Conservation (phyloP, 345 rosid genomes). For the Syzygium aqueum region DNA sequence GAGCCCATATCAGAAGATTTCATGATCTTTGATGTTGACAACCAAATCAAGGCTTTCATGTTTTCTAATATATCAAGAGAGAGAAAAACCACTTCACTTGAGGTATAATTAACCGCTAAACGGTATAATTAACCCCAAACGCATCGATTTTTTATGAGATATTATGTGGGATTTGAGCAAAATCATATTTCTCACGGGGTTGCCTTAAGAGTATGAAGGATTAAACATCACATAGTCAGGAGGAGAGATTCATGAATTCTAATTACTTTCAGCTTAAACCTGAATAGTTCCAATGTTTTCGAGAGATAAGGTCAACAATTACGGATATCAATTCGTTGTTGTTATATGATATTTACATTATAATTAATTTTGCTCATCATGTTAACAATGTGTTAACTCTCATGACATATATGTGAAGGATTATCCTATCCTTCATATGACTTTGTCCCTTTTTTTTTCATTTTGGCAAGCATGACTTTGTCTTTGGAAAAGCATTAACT, state of each 20-base stretch:
- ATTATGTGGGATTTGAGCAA: background rate
- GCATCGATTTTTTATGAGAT: background rate
- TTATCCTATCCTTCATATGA: background rate
- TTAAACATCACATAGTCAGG: background rate
- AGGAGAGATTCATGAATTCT: background rate
- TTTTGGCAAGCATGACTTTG: background rate
- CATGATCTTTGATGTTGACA: background rate
- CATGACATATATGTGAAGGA: background rate
- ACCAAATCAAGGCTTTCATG: background rate
- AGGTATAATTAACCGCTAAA: background rate
- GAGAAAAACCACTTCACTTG: background rate
- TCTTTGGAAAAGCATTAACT: background rate
- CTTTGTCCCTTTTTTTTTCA: background rate
- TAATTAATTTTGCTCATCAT: background rate
- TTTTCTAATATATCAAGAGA: background rate
- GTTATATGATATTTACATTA: background rate
- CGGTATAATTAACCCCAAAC: background rate
- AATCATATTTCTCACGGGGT: background rate
- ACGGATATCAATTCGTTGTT: background rate
- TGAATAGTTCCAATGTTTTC: background rate
- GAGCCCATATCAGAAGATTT: background rate
- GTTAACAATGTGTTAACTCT: background rate
- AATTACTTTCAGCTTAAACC: background rate
- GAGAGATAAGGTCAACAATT: background rate
- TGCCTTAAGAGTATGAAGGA: background rate